These are phyloP conservation scores for Coprinopsis marcescibilis DNA, from an alignment of 768 basidiomycete genomes.

Conservation along the genomic window DNA sequence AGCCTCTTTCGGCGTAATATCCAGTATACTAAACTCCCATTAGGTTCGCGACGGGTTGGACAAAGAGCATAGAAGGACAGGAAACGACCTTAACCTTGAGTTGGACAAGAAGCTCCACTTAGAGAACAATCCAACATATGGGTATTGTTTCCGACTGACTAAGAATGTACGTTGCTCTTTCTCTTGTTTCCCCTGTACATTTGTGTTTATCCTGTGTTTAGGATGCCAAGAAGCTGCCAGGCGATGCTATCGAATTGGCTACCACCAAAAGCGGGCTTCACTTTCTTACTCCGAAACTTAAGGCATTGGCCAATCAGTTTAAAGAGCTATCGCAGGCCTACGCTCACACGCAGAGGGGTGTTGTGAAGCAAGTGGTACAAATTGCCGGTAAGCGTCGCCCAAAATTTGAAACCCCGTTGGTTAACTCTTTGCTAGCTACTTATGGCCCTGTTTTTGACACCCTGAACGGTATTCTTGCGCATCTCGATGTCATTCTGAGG, in stretches of 20 bases:
- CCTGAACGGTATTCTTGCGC: slow-evolving; percentile 78
- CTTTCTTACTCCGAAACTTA: slow-evolving; percentile 79
- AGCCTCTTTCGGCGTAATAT: not conserved
- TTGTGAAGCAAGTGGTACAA: slow-evolving; percentile 89
- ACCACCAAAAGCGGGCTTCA: slow-evolving; percentile 83
- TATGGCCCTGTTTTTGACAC: slow-evolving; percentile 86
- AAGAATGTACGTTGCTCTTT: slow-evolving; percentile 60
- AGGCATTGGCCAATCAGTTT: slow-evolving; percentile 66
- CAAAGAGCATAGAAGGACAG: slow-evolving; percentile 66
- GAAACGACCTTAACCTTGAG: slow-evolving; percentile 69
- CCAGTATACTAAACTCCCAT: not conserved
- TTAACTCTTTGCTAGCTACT: slow-evolving; percentile 54
- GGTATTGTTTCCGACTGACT: slow-evolving; percentile 89
- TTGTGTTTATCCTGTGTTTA: slow-evolving; percentile 27
- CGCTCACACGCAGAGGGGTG: slow-evolving; percentile 63
- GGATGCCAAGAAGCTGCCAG: slow-evolving; percentile 71
- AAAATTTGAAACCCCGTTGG: not conserved
- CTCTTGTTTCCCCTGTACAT: not conserved
- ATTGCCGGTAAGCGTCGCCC: slow-evolving; percentile 70
- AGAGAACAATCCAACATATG: slow-evolving; percentile 84
- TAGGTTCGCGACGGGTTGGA: slow-evolving; percentile 77
- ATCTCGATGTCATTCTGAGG: slow-evolving; percentile 91
- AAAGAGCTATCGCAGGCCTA: slow-evolving; percentile 65
- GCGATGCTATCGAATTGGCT: slow-evolving; percentile 75
- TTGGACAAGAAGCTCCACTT: slow-evolving; percentile 94